Evolutionary conservation across 305 asterid genomes (phyloP), one percentile per base, ranked within the genome.

Genomic region (Nicotiana rustica): DNA sequence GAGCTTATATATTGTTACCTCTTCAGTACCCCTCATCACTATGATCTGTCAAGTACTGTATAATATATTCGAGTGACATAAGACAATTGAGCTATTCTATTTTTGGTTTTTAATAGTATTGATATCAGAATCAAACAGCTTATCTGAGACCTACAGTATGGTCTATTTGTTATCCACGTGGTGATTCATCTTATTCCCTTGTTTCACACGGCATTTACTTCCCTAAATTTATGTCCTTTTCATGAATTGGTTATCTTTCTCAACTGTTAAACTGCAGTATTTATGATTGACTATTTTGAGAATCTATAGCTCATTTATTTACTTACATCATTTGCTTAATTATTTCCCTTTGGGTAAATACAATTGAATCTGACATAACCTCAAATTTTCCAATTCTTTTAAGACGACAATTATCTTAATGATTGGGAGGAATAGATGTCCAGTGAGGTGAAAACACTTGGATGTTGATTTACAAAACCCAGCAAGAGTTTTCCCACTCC

Each of bases 251-350:
- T 55, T 31, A 9, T 55, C 31, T 8, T 76, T 56, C 80, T 17
- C 67, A 31, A 31, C 4, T 1, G 8, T 55, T 55, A 31, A 25
- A 55, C 49, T 52, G 17, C 80, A 9, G 47, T 8, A 52, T 76
- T 55, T 17, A 76, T 76, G 65, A 73, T 73, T 71, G 78, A 75
- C 44, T 55, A 55, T 55, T 55, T 55, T 55, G 47, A 76, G 80
- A 49, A 73, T 19, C 66, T 76, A 55, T 44, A 29, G 17, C 31
- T 29, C 80, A 55, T 4, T 14, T 73, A 49, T 75, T 49, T 12
- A 49, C 41, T 73, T 21, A 7, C 15, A 2, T 0, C 8, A 10
- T 52, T 75, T 52, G 79, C 15, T 52, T 52, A 8, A 2, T 49
- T 19, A 3, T 36, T 49, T 9, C 79, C 2, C 15, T 76, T 29